These are phyloP conservation scores for Dorcoceras hygrometricum DNA, from an alignment of 257 asterid species.

Conservation along the genomic window DNA sequence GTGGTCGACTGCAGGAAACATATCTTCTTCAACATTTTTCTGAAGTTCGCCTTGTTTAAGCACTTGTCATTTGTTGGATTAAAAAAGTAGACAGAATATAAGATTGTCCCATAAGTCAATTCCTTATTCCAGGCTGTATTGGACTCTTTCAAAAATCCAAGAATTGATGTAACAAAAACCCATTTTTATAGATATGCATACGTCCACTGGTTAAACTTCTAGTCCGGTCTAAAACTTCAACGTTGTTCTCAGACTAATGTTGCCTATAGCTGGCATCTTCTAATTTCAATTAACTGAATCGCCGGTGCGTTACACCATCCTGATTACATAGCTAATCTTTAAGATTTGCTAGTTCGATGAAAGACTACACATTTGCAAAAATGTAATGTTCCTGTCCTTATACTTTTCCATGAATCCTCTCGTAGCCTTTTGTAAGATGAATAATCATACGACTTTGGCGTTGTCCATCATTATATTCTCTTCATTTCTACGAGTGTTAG, in stretches of 20 bases:
- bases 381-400: background rate
- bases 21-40: background rate
- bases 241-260: background rate
- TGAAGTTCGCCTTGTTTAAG: slow-evolving; percentile 32
- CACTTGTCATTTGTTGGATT: slow-evolving; percentile 25
- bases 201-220: background rate
- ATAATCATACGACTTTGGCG: slow-evolving; percentile 16
- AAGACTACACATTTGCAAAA: too few species aligned
- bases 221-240: background rate
- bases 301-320: too few species aligned
- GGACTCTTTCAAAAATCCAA: slow-evolving; percentile 27
- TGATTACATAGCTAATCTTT: too few species aligned
- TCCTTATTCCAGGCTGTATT: slow-evolving; percentile 1
- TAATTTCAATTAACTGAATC: too few species aligned
- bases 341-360: background rate
- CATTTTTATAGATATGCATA: slow-evolving; percentile 13
- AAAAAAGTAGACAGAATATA: slow-evolving; percentile 6
- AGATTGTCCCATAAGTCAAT: slow-evolving; percentile 20
- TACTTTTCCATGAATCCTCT: background rate
- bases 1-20: background rate
- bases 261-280: too few species aligned
- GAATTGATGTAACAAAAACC: slow-evolving; percentile 21
- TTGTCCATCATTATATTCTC: slow-evolving; percentile 20
- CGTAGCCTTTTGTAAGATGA: slow-evolving; percentile 29
- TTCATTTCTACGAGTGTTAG: slow-evolving; percentile 20